These are phyloP conservation scores for Xerocomus amazonicus DNA, from an alignment of 1,284 basidiomycete species.

Conservation along the genomic window DNA sequence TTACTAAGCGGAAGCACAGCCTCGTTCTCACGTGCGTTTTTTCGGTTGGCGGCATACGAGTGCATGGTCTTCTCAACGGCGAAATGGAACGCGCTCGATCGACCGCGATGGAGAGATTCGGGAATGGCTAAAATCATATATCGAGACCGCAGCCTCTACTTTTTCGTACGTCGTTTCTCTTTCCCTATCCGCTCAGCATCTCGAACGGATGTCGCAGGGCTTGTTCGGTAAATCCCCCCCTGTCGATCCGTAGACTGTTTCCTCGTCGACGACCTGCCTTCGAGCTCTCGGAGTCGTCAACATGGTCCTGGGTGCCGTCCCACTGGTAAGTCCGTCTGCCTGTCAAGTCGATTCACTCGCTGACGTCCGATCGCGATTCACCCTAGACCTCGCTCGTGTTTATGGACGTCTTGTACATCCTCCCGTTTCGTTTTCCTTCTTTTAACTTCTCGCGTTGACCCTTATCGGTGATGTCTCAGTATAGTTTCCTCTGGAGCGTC, in stretches of 20 bases:
- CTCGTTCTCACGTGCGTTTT: not conserved
- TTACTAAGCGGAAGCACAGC: too few species aligned
- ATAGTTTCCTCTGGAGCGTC: constrained; percentile 40
- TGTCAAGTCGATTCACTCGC: constrained; percentile 29
- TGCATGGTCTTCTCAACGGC: constrained; percentile 35
- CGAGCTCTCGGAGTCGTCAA: constrained; percentile 32
- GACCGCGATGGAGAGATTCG: constrained; percentile 26
- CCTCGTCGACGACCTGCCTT: not conserved
- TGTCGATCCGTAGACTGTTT: not conserved
- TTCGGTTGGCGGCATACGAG: constrained; percentile 35
- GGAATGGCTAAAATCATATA: constrained; percentile 30
- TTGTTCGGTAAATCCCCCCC: constrained; percentile 26
- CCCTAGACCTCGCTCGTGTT: constrained; percentile 26
- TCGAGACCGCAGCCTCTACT: constrained; percentile 37
- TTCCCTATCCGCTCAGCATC: not conserved
- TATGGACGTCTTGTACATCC: constrained; percentile 30
- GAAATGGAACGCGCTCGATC: constrained; percentile 36
- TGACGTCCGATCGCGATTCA: not conserved
- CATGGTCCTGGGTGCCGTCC: constrained; percentile 7
- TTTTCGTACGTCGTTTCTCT: constrained; percentile 33
- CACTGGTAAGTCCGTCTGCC: constrained; percentile 14
- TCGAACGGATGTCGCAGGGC: constrained; percentile 6
- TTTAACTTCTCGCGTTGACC: too few species aligned
- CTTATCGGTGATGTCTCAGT: not conserved
- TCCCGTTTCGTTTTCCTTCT: not conserved